Base-by-base conservation (phyloP, 2,329 filamentous ascomycete genomes). In the Pseudogymnoascus destructans region DNA sequence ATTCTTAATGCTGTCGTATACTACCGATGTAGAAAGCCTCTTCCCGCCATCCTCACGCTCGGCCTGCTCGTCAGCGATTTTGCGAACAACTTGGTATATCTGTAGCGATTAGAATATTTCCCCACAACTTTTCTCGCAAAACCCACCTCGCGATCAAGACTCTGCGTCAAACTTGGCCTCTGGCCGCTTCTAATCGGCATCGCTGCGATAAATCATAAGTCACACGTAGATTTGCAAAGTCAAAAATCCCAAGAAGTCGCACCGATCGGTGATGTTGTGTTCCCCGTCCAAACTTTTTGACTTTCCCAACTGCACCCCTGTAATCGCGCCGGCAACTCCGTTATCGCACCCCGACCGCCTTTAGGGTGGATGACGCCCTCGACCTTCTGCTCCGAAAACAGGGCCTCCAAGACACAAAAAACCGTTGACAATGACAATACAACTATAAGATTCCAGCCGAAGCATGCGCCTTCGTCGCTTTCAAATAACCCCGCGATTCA, bases 1-100 rank as follows among this genome's bases (percentile, higher is more conserved):
- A 56, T 77, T 74, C 65, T 90, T 88, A 61, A 97, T 89, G 60
- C 80, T 81, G 36, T 90, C 85, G 69, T 93, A 95, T 1, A 95
- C 79, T 1, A 74, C 72, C 2, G 77, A 71, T 3, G 85, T 74
- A 1, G 80, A 83, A 5, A 87, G 73, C 57, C 74, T 76, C 6
- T 75, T 72, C 8, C 60, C 56, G 15, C 70, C 70, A 58, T 74
- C 75, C 54, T 77, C 77, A n/a, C 72, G 71, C 63, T 78, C 70
- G 54, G 77, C 73, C 56, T 80, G 79, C 57, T 85, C 80, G 60
- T 89, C 85, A 58, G 88, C 79, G 57, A 92, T 76, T 70, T 89
- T 93, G 63, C 81, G 81, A 35, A 95, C 79, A 35, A 93, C 79
- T 67, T 88, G 85, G 68, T 92, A 90, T 62, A 95, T 79, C 77